Evolutionary conservation across 1,139 yeast genomes (phyloP), one percentile per base, ranked within the genome.

Genomic region (Saccharomyces hybrid): DNA sequence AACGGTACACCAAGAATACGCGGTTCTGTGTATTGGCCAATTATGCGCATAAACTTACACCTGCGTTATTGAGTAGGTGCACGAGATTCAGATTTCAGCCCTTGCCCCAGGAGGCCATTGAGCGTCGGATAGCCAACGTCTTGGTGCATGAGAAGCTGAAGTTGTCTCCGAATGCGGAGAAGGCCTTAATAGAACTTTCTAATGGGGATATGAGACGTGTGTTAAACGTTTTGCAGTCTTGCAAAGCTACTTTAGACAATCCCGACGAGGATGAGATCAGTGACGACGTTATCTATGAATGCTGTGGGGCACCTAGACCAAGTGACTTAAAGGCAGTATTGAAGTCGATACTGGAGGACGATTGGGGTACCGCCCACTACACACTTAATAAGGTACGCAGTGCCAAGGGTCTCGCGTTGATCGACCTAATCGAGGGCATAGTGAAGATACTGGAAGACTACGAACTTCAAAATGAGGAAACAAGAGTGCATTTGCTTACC

Each of bases 201-300:
- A 80, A 82, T 57, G 99, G 99, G 52, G 99, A 95, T 70, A 95
- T 95, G 99, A 82, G 99, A 74, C 82, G 89, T 57, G 96, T 96
- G 0, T 78, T 95, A 62, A 95, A 95, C 67, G 97, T 95, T 6
- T 72, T 95, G 53, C 99, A 95, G 72, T 96, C 98, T 0, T 88
- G 99, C 69, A 81, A 87, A 60, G 90, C 97, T 0, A 88, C 95
- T 0, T 71, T 82, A 28, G 82, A 81, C 54, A 73, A 66, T 28
- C 74, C 70, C 4, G 57, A 29, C 13, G 49, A 56, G 13, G 74
- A 72, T 23, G 84, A 80, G 54, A 84, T 91, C 44, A 80, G 85
- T 34, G 80, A 78, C 48, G 82, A 81, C 55, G 85, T 88, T 83
- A 84, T 95, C 41, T 95, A 88, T 69, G 96, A 91, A 62, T 91